phyloP scores from a whole-genome alignment of 1,284 basidiomycete genomes.

The Trametes sp. region DNA sequence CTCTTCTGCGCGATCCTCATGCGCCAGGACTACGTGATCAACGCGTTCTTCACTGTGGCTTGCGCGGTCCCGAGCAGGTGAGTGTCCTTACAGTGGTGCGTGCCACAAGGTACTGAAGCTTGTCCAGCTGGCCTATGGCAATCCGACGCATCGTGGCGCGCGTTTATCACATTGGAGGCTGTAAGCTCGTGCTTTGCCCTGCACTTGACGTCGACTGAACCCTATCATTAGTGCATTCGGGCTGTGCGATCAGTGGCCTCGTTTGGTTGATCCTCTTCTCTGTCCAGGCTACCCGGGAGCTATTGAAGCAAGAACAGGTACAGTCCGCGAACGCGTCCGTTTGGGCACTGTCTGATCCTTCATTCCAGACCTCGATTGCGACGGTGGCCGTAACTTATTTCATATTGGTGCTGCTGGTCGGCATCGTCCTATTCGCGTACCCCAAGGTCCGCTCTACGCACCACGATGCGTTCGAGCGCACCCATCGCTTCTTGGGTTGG shows the following conservation, averaged over 20 bases:
- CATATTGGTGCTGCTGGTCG: slow-evolving; percentile 56
- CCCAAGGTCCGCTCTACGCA: slow-evolving; percentile 54
- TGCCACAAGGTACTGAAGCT: slow-evolving; percentile 7
- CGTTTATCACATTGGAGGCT: slow-evolving; percentile 65
- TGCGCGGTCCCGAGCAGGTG: slow-evolving; percentile 58
- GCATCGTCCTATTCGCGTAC: slow-evolving; percentile 58
- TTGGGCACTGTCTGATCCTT: background rate
- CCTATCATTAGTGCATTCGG: slow-evolving; percentile 55
- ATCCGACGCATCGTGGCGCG: slow-evolving; percentile 60
- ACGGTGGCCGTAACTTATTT: slow-evolving; percentile 62
- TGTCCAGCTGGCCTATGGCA: slow-evolving; percentile 57
- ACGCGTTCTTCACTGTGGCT: slow-evolving; percentile 60
- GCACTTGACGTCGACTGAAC: slow-evolving; percentile 15
- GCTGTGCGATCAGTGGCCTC: slow-evolving; percentile 59
- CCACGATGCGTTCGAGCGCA: slow-evolving; percentile 61
- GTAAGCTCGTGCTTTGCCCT: slow-evolving; percentile 36
- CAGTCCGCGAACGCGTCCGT: slow-evolving; percentile 4
- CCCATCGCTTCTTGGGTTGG: slow-evolving; percentile 67
- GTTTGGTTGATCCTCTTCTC: slow-evolving; percentile 62
- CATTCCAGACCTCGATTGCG: slow-evolving; percentile 49
- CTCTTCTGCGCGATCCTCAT: slow-evolving; percentile 64
- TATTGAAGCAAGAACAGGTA: slow-evolving; percentile 51
- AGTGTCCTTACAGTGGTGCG: slow-evolving; percentile 26
- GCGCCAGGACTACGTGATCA: slow-evolving; percentile 68
- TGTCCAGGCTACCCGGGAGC: slow-evolving; percentile 60